Evolutionary conservation across 805 yeast species (phyloP).

Genomic region (Pichia nakasei): DNA sequence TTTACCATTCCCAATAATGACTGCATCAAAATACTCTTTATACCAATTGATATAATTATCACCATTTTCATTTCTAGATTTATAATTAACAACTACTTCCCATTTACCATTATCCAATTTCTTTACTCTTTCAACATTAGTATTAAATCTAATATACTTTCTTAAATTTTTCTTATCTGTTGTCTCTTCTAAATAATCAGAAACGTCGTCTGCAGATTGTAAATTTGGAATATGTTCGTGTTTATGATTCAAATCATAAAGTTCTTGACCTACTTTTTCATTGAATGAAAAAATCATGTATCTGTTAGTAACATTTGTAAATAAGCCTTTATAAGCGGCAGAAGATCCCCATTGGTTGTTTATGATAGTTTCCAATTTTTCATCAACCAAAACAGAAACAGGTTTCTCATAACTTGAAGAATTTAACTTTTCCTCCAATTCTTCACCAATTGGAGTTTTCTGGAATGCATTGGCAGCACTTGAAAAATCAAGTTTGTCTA

Average conservation of each 20-base stretch:
- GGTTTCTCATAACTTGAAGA: slow-evolving; percentile 30
- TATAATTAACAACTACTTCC: slow-evolving; percentile 20
- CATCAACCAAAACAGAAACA: slow-evolving; percentile 1
- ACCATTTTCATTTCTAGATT: slow-evolving; percentile 6
- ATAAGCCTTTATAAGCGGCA: slow-evolving; percentile 31
- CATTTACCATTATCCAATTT: slow-evolving; percentile 30
- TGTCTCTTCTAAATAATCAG: slow-evolving; percentile 11
- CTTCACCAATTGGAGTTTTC: slow-evolving; percentile 3
- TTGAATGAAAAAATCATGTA: slow-evolving; percentile 33
- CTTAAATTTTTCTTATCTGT: slow-evolving; percentile 21
- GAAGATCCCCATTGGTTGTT: slow-evolving; percentile 30
- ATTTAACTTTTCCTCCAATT: slow-evolving; percentile 17
- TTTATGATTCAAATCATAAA: slow-evolving; percentile 5
- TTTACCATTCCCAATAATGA: slow-evolving; percentile 57
- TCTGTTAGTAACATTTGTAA: slow-evolving; percentile 35
- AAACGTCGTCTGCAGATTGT: slow-evolving; percentile 24
- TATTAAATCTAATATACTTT: slow-evolving; percentile 30
- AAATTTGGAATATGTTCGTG: slow-evolving; percentile 9
- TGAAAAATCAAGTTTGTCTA: slow-evolving; percentile 1
- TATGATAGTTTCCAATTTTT: background rate
- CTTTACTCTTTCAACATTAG: slow-evolving; percentile 33
- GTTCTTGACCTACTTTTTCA: slow-evolving; percentile 7
- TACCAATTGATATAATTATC: slow-evolving; percentile 29
- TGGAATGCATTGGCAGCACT: slow-evolving; percentile 8
- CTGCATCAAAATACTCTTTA: slow-evolving; percentile 44